Conservation (phyloP, 495 filamentous ascomycete species). For the Aspergillus biplanus region DNA sequence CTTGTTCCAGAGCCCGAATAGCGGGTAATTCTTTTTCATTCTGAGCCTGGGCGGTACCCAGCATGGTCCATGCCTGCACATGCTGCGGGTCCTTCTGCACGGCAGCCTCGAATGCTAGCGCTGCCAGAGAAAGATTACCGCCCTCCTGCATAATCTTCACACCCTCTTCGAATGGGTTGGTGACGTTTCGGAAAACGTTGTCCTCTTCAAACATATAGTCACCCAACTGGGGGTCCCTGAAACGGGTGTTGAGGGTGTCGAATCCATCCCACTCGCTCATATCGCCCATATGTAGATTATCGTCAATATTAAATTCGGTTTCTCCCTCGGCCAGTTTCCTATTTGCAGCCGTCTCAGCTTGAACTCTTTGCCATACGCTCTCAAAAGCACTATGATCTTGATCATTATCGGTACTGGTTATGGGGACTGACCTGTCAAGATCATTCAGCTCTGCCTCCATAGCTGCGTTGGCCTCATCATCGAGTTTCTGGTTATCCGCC, state of each 20-base stretch:
- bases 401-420: slow-evolving; percentile 34
- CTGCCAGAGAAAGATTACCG: slow-evolving; percentile 91
- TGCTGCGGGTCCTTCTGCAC: slow-evolving; percentile 87
- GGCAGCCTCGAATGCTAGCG: slow-evolving; percentile 95
- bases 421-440: slow-evolving; percentile 80
- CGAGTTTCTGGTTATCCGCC: slow-evolving; percentile 62
- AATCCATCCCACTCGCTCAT: slow-evolving; percentile 74
- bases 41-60: slow-evolving; percentile 91
- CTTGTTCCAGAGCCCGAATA: slow-evolving; percentile 95
- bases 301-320: slow-evolving; percentile 52
- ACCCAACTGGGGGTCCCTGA: slow-evolving; percentile 74
- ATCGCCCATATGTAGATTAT: slow-evolving; percentile 67
- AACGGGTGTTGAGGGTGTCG: slow-evolving; percentile 60
- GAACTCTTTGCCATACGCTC: slow-evolving; percentile 82
- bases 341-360: slow-evolving; percentile 74
- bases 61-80: slow-evolving; percentile 88
- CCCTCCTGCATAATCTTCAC: slow-evolving; percentile 87
- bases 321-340: slow-evolving; percentile 73
- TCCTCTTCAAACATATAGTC: slow-evolving; percentile 95
- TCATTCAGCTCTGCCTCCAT: slow-evolving; percentile 90
- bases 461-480: slow-evolving; percentile 72
- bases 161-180: slow-evolving; percentile 87
- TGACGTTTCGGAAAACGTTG: slow-evolving; percentile 77
- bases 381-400: slow-evolving; percentile 81
- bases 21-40: slow-evolving; percentile 98